A percentile compares a stretch with the other conserved stretches of the same genome.
These are phyloP conservation scores for Iris pallida DNA, from an alignment of 116 monocot genomes.

Conservation along the genomic window DNA sequence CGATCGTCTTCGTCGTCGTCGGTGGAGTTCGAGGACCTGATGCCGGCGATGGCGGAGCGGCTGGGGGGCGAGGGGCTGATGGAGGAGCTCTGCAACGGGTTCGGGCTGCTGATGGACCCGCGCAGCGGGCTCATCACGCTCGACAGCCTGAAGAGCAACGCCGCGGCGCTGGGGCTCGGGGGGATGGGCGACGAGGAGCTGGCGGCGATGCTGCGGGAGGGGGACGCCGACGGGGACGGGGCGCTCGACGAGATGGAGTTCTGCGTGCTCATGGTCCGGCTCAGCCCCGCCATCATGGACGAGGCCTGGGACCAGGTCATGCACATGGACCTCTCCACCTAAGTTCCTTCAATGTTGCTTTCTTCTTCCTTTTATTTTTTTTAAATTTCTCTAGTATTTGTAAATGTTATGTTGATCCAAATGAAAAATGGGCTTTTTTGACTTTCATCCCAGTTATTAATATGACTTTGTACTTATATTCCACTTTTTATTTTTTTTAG, in stretches of 20 bases:
- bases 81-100: constrained; percentile 21
- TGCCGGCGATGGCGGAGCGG: constrained; percentile 17
- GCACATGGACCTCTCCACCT: no score
- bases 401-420: no score
- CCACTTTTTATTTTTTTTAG: no score
- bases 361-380: no score
- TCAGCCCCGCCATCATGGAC: constrained; percentile 11
- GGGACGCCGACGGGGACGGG: constrained; percentile 10
- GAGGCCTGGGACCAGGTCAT: constrained; percentile 12
- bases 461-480: no score
- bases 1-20: background rate
- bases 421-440: no score
- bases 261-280: constrained; percentile 11
- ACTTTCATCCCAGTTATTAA: no score
- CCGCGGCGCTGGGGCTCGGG: constrained; percentile 6
- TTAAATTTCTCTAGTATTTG: no score
- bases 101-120: constrained; percentile 10
- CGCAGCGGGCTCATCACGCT: background rate
- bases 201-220: constrained; percentile 12
- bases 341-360: no score
- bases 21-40: constrained; percentile 16
- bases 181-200: constrained; percentile 15
- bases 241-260: constrained; percentile 10
- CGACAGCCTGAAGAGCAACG: constrained; percentile 12
- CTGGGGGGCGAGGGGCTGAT: constrained; percentile 16